Conservation (phyloP, 2,329 filamentous ascomycete species). For the Lecanosticta acicola region DNA sequence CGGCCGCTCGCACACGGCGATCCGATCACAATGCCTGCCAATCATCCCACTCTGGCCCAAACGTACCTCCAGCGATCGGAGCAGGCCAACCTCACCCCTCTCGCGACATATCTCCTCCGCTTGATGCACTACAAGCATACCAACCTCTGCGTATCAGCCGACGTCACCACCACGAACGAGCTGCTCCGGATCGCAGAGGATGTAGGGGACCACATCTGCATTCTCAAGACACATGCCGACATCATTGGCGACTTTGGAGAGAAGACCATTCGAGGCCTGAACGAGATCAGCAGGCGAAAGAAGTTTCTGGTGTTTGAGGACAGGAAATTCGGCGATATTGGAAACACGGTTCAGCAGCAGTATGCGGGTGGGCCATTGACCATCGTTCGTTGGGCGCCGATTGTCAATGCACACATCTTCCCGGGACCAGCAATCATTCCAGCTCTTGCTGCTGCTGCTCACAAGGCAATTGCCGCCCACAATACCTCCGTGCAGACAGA, state of each 20-base stretch:
- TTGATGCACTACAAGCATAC: slow-evolving; percentile 47
- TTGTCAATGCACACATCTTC: slow-evolving; percentile 50
- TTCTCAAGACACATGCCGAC: slow-evolving; percentile 58
- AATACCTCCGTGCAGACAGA: slow-evolving; percentile 49
- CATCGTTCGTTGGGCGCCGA: slow-evolving; percentile 49
- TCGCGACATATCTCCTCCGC: slow-evolving; percentile 45
- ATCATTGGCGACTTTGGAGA: slow-evolving; percentile 57
- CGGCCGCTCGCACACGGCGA: neutral
- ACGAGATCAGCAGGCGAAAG: slow-evolving; percentile 45
- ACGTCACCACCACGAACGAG: slow-evolving; percentile 52
- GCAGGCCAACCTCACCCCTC: slow-evolving; percentile 38
- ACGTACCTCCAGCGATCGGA: slow-evolving; percentile 44
- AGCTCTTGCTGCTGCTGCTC: slow-evolving; percentile 46
- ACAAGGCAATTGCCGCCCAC: slow-evolving; percentile 43
- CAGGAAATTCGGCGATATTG: slow-evolving; percentile 53
- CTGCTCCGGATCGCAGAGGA: slow-evolving; percentile 53
- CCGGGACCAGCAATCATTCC: slow-evolving; percentile 49
- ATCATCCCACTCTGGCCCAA: slow-evolving; percentile 40
- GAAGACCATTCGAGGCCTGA: slow-evolving; percentile 46
- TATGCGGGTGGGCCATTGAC: slow-evolving; percentile 47
- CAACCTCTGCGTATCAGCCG: slow-evolving; percentile 52
- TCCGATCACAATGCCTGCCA: slow-evolving; percentile 13
- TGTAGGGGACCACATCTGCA: slow-evolving; percentile 55
- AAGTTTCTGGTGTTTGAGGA: slow-evolving; percentile 52
- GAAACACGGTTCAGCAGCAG: slow-evolving; percentile 51